phyloP scores from a whole-genome alignment of 192 early-diverging fungal species.

The Umbelopsis ramanniana region DNA sequence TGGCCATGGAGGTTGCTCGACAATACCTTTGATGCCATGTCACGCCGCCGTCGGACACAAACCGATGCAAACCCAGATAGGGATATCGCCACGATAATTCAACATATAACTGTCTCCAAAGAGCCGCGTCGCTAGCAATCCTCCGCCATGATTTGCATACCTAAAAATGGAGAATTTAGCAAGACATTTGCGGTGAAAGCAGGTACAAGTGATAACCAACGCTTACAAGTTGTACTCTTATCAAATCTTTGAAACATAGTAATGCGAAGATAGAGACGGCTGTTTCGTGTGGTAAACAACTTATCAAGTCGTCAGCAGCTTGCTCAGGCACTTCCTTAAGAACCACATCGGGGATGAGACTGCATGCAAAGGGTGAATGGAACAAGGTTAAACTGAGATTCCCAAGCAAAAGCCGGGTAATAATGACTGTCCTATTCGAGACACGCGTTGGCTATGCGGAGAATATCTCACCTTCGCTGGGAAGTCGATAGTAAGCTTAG shows the following conservation, averaged over 20 bases:
- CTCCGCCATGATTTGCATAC: conserved; percentile 31
- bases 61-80: conserved; percentile 25
- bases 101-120: conserved; percentile 29
- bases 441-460: background rate
- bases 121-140: conserved; percentile 29
- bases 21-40: conserved; percentile 35
- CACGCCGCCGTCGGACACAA: background rate
- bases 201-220: no score
- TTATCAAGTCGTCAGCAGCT: conserved; percentile 17
- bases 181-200: no score
- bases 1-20: conserved; percentile 19
- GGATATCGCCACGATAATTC: conserved; percentile 24
- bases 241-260: conserved; percentile 31
- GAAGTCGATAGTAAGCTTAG: conserved; percentile 4
- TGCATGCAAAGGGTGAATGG: background rate
- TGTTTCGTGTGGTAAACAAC: conserved; percentile 32
- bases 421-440: no score
- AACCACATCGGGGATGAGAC: conserved; percentile 24
- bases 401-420: no score
- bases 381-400: background rate
- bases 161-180: conserved; percentile 16
- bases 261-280: conserved; percentile 27
- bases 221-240: conserved; percentile 38
- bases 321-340: conserved; percentile 11
- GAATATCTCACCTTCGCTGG: conserved; percentile 2